A percentile compares a stretch with the other conserved stretches of the same genome.
phyloP scores from a whole-genome alignment of 192 early-diverging fungal genomes.

The Linnemannia exigua region DNA sequence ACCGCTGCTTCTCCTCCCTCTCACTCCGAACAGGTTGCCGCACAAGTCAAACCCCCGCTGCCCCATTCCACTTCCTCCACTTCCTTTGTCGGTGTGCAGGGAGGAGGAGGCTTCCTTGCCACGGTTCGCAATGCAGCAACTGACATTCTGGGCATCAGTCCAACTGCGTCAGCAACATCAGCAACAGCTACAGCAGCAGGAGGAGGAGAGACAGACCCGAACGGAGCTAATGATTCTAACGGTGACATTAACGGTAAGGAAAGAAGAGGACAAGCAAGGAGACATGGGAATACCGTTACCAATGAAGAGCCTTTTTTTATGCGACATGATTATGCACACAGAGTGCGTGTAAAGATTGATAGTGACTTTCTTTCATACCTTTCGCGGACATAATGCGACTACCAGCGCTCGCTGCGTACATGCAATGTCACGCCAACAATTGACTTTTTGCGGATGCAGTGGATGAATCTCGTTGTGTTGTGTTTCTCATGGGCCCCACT shows the following conservation, averaged over 20 bases:
- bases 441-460: no score
- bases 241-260: background rate
- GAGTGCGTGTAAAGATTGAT: background rate
- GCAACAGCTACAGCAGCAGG: background rate
- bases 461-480: no score
- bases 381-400: no score
- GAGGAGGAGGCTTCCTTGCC: background rate
- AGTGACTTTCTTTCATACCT: background rate
- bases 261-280: background rate
- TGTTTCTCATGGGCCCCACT: no score
- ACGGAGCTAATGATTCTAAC: background rate
- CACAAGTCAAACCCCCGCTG: background rate
- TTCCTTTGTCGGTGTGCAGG: background rate
- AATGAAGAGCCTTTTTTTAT: background rate
- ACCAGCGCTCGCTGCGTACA: no score
- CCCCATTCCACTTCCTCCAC: background rate
- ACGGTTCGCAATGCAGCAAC: constrained; percentile 21
- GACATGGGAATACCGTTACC: background rate
- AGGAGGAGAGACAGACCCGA: background rate
- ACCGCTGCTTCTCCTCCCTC: background rate
- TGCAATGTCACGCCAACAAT: no score
- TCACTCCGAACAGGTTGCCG: background rate
- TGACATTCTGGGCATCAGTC: constrained; percentile 19
- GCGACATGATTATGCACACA: background rate
- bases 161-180: background rate